Conservation (phyloP, 768 basidiomycete genomes). For the Macrolepiota dolichaula region DNA sequence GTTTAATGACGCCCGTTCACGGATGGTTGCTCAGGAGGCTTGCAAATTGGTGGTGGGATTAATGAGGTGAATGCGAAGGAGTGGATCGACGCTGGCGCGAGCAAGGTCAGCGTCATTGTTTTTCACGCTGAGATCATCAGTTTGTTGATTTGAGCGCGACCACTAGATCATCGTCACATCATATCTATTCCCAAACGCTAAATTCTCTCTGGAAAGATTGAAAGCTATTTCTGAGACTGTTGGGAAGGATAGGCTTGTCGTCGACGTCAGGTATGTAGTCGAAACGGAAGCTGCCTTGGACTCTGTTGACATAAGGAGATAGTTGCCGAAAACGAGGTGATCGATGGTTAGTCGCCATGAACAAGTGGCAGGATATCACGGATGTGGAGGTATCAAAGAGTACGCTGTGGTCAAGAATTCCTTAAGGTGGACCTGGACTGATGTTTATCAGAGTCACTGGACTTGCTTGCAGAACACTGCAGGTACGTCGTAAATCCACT, state of each 20-base stretch:
- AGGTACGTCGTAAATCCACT: conserved; percentile 42
- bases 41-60: conserved; percentile 96
- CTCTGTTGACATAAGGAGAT: neutral
- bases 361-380: conserved; percentile 96
- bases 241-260: conserved; percentile 85
- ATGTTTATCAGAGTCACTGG: conserved; percentile 61
- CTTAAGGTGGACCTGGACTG: neutral
- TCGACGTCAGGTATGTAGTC: conserved; percentile 83
- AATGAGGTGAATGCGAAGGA: conserved; percentile 71
- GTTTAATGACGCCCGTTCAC: neutral
- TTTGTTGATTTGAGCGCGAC: neutral
- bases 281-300: neutral
- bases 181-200: conserved; percentile 83
- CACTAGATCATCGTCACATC: conserved; percentile 97
- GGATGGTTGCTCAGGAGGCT: conserved; percentile 43
- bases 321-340: conserved; percentile 80
- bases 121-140: neutral
- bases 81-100: conserved; percentile 89
- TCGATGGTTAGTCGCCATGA: conserved; percentile 95
- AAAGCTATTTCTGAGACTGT: conserved; percentile 56
- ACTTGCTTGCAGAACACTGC: conserved; percentile 76
- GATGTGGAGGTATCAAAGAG: conserved; percentile 91
- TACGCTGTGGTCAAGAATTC: conserved; percentile 19
- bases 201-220: conserved; percentile 75
- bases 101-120: conserved; percentile 51